Evolutionary conservation across 2,329 filamentous ascomycete species (phyloP), one percentile per base, ranked within the genome.

Genomic region (Aspergillus sojae): DNA sequence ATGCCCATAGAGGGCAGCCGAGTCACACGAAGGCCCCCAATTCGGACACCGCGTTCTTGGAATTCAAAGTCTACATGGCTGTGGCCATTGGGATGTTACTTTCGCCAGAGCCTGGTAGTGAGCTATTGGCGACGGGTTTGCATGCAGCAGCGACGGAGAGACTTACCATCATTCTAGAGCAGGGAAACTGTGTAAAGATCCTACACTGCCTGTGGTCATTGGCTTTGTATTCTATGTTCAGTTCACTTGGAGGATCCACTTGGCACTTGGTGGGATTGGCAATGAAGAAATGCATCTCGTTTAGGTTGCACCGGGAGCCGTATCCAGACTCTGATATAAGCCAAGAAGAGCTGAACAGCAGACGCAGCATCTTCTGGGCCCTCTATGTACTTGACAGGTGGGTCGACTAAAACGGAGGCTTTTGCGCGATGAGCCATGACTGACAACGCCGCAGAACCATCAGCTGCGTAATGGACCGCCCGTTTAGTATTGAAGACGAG

Each of bases 251-350:
- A 26, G 73, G 74, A 3, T 75, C 74, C 7, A 67, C 72, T 2
- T 76, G 73, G 74, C 74, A 75, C 55, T 57, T 75, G 23, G 46
- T 74, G 19, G 73, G 72, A 14, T 56, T 75, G n/a, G 72, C 72
- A n/a, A 69, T 74, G 67, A 69, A 71, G 30, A 72, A 70, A 52
- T 72, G 67, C 30, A 70, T 76, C 43, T 67, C 70, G 1, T 68
- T 70, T 39, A 62, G 72, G 16, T 64, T 75, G 34, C 72, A 74
- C 57, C 70, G 69, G 34, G 72, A 74, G 10, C 61, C 64, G 2
- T 52, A 61, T 26, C 28, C 56, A 16, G 54, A 56, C 16, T 46
- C 50, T 16, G 26, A 53, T 28, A 52, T 63, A 68, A 67, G 57
- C 43, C 56, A 41, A 41, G 39, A 41, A 19, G 39, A 41, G 16